Evolutionary conservation across 768 basidiomycete species (phyloP).

Genomic region (Collybia mongolica): DNA sequence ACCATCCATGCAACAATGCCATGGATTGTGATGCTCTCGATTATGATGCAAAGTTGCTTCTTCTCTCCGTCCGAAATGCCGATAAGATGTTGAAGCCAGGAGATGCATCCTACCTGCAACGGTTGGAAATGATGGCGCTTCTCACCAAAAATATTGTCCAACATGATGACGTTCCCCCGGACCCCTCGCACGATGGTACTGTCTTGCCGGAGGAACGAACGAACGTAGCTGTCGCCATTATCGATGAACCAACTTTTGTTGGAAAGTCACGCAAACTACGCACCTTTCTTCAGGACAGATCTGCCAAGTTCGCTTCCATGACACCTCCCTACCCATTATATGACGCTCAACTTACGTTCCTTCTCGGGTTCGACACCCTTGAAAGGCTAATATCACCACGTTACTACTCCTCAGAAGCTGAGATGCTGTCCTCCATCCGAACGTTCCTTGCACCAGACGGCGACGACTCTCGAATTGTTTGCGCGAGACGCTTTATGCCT

Average conservation of each 20-base stretch:
- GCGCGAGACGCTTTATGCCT: constrained; percentile 43
- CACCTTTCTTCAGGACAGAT: constrained; percentile 41
- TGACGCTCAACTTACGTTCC: constrained; percentile 56
- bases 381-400: constrained; percentile 72
- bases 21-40: constrained; percentile 15
- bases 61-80: constrained; percentile 83
- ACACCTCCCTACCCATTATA: constrained; percentile 6
- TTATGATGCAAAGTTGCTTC: constrained; percentile 74
- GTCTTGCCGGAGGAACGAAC: constrained; percentile 13
- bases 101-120: constrained; percentile 75
- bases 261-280: constrained; percentile 69
- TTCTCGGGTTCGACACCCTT: constrained; percentile 85
- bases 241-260: constrained; percentile 88
- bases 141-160: constrained; percentile 48
- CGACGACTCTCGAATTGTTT: constrained; percentile 56
- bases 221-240: constrained; percentile 76
- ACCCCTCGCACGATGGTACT: neutral
- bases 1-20: neutral
- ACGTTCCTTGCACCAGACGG: constrained; percentile 51
- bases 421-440: constrained; percentile 56
- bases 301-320: constrained; percentile 19
- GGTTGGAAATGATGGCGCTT: constrained; percentile 85
- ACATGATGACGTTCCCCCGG: constrained; percentile 1
- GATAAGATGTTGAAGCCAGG: constrained; percentile 74
- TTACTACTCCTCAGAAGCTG: constrained; percentile 61